These are phyloP conservation scores for Tuber aestivum DNA, from an alignment of 495 filamentous ascomycete species.

Conservation along the genomic window DNA sequence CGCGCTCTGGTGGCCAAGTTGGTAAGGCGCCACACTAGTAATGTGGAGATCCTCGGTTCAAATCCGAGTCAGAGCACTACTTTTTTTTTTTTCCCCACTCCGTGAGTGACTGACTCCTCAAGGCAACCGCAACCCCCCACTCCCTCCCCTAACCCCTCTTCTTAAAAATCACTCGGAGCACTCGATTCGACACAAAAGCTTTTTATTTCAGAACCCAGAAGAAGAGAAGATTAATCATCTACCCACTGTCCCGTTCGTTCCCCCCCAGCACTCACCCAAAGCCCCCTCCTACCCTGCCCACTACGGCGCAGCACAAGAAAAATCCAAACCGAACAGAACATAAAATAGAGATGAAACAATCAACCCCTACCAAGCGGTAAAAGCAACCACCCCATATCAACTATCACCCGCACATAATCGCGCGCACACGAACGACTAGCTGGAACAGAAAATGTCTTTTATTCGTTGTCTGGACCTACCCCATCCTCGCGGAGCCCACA, in stretches of 20 bases:
- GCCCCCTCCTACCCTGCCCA: neutral
- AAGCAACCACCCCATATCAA: neutral
- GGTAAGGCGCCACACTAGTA: slow-evolving; percentile 21
- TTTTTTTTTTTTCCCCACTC: neutral
- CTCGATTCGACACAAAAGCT: neutral
- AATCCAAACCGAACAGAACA: neutral
- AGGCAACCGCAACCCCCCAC: neutral
- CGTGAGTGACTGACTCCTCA: neutral
- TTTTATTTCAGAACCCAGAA: neutral
- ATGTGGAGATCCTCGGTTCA: slow-evolving; percentile 24
- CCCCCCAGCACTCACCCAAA: neutral
- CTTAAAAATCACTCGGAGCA: neutral
- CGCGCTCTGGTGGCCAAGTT: slow-evolving; percentile 17
- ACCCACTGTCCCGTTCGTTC: neutral
- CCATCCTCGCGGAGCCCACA: neutral
- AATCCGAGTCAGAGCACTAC: slow-evolving; percentile 16
- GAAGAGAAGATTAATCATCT: neutral
- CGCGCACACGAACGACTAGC: neutral
- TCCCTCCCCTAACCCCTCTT: neutral
- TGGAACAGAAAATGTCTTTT: neutral
- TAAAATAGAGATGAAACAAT: neutral
- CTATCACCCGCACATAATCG: neutral
- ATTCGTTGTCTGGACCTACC: neutral
- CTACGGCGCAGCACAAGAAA: neutral
- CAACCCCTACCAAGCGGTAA: neutral